phyloP scores from a whole-genome alignment of 805 yeast genomes.

The Suhomyces kilbournensis region DNA sequence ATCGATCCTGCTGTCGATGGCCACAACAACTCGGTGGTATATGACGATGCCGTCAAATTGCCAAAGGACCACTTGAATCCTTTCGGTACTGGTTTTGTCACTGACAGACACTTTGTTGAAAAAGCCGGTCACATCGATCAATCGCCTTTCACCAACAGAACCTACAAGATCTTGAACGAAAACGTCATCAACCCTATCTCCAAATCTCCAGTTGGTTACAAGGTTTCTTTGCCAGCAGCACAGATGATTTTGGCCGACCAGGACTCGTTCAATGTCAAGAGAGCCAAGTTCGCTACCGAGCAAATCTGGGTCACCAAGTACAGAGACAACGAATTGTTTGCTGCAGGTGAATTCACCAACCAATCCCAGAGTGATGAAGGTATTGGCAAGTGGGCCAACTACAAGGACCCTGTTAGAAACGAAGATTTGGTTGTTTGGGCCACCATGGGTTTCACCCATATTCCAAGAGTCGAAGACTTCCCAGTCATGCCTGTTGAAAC shows the following conservation, averaged over 20 bases:
- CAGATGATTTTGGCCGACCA: slow-evolving; percentile 70
- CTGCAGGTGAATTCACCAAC: slow-evolving; percentile 85
- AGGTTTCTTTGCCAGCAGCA: slow-evolving; percentile 68
- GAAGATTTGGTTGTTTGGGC: slow-evolving; percentile 79
- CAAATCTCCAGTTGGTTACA: slow-evolving; percentile 72
- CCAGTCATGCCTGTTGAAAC: slow-evolving; percentile 88
- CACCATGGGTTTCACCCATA: slow-evolving; percentile 76
- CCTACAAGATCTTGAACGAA: slow-evolving; percentile 74
- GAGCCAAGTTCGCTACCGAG: slow-evolving; percentile 74
- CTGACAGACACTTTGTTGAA: slow-evolving; percentile 63
- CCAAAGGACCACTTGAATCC: slow-evolving; percentile 57
- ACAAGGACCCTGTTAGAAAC: slow-evolving; percentile 65
- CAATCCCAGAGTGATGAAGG: slow-evolving; percentile 74
- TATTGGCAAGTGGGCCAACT: slow-evolving; percentile 67
- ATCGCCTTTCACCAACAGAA: slow-evolving; percentile 71
- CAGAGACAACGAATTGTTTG: slow-evolving; percentile 66
- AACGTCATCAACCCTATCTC: slow-evolving; percentile 65
- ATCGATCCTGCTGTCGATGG: slow-evolving; percentile 83
- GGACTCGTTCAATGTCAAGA: slow-evolving; percentile 60
- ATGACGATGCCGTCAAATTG: slow-evolving; percentile 65
- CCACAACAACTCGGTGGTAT: slow-evolving; percentile 68
- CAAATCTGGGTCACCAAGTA: slow-evolving; percentile 83
- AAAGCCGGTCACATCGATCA: slow-evolving; percentile 71
- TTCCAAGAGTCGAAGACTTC: slow-evolving; percentile 82
- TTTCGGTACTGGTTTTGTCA: slow-evolving; percentile 65